Evolutionary conservation across 495 filamentous ascomycete species (phyloP).

Genomic region (Penicillium argentinense): DNA sequence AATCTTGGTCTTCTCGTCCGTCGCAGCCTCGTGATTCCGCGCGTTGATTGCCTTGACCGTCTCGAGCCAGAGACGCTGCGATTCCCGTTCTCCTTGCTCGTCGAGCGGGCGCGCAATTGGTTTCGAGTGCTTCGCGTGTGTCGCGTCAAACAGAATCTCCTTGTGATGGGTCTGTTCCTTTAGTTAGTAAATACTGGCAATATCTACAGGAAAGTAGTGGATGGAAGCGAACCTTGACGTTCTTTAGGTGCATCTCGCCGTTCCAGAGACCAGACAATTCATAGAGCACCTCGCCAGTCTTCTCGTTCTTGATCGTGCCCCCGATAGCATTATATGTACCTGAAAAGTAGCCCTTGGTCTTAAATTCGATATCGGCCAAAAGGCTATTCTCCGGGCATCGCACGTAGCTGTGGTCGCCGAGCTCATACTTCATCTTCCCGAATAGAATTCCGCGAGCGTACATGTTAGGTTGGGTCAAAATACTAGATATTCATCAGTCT

Average conservation of each 20-base stretch:
- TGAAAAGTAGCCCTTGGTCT: slow-evolving; percentile 96
- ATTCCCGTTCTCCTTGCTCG: slow-evolving; percentile 90
- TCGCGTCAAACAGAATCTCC: slow-evolving; percentile 86
- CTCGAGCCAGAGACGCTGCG: slow-evolving; percentile 79
- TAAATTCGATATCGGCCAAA: slow-evolving; percentile 95
- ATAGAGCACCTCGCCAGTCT: slow-evolving; percentile 80
- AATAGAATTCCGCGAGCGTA: slow-evolving; percentile 97
- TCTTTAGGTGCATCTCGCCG: slow-evolving; percentile 87
- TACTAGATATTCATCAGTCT: slow-evolving; percentile 46
- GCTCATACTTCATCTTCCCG: slow-evolving; percentile 99
- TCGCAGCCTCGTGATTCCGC: slow-evolving; percentile 84
- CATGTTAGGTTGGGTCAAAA: slow-evolving; percentile 98
- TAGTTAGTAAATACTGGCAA: slow-evolving; percentile 6
- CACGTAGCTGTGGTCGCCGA: slow-evolving; percentile 96
- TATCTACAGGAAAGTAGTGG: not conserved
- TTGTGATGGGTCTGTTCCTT: slow-evolving; percentile 73
- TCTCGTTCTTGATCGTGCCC: slow-evolving; percentile 85
- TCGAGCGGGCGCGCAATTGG: slow-evolving; percentile 74
- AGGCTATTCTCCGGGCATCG: slow-evolving; percentile 84
- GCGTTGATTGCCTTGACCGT: slow-evolving; percentile 78
- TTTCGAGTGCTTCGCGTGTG: slow-evolving; percentile 68
- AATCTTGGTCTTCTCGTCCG: slow-evolving; percentile 91
- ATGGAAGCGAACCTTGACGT: slow-evolving; percentile 62
- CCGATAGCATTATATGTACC: slow-evolving; percentile 96
- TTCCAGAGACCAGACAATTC: slow-evolving; percentile 93